Evolutionary conservation across 768 basidiomycete species (phyloP).

Genomic region (Mycena latifolia): DNA sequence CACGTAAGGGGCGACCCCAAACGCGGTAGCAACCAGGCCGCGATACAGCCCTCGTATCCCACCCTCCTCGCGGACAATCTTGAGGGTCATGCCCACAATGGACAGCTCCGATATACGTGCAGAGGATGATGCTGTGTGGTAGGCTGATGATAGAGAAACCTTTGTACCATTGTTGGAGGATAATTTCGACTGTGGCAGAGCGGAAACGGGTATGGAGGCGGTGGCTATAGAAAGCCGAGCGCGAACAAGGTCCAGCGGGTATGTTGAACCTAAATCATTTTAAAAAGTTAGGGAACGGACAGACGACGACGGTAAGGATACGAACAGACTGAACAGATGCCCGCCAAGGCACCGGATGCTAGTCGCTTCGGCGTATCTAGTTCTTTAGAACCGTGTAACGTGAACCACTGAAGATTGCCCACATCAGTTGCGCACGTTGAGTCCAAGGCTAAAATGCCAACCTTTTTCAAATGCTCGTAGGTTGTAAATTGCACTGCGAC

Average conservation of each 20-base stretch:
- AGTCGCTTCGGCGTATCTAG: conserved; percentile 93
- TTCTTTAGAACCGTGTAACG: conserved; percentile 72
- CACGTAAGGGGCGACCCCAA: conserved; percentile 92
- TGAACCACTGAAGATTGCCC: conserved; percentile 70
- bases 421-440: conserved; percentile 45
- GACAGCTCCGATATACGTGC: conserved; percentile 63
- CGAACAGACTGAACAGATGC: conserved; percentile 94
- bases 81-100: conserved; percentile 90
- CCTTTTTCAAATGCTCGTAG: conserved; percentile 93
- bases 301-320: conserved; percentile 38
- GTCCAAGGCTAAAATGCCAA: conserved; percentile 41
- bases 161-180: conserved; percentile 43
- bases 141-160: conserved; percentile 60
- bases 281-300: conserved; percentile 26
- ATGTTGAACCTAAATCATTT: conserved; percentile 75
- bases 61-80: conserved; percentile 93
- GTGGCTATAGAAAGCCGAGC: conserved; percentile 94
- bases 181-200: conserved; percentile 27
- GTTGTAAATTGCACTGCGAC: conserved; percentile 85
- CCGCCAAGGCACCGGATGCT: conserved; percentile 89
- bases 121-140: conserved; percentile 65
- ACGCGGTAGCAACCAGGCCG: conserved; percentile 85
- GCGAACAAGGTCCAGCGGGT: conserved; percentile 94
- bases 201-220: conserved; percentile 71
- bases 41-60: conserved; percentile 90